A percentile compares a stretch with the other conserved stretches of the same genome.
These are phyloP conservation scores for Nitzschia palea DNA, from an alignment of 108 stramenopile genomes.

Conservation along the genomic window DNA sequence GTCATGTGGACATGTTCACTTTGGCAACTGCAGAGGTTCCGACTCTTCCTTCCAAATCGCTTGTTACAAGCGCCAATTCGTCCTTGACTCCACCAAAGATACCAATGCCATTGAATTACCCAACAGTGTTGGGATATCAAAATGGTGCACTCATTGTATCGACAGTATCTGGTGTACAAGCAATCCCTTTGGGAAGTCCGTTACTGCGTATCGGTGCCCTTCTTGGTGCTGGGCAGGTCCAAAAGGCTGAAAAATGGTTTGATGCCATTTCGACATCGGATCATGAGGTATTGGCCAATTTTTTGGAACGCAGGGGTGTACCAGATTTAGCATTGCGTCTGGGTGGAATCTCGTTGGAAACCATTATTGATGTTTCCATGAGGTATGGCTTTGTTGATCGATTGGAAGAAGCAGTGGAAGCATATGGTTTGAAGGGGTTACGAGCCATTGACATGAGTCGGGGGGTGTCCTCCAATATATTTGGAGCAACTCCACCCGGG, in stretches of 20 bases:
- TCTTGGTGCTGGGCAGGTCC: conserved; percentile 59
- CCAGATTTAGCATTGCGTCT: conserved; percentile 59
- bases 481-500: conserved; percentile 30
- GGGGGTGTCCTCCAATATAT: conserved; percentile 37
- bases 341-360: conserved; percentile 69
- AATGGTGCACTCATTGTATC: conserved; percentile 76
- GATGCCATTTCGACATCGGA: conserved; percentile 49
- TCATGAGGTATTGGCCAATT: conserved; percentile 68
- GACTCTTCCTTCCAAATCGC: conserved; percentile 13
- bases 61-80: conserved; percentile 4
- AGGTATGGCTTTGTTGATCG: conserved; percentile 58
- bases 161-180: conserved; percentile 55
- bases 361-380: conserved; percentile 69
- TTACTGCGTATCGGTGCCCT: conserved; percentile 73
- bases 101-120: conserved; percentile 60
- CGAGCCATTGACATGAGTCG: conserved; percentile 62
- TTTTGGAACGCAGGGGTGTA: conserved; percentile 73
- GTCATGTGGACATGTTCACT: conserved; percentile 66
- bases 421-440: conserved; percentile 50
- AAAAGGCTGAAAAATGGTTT: conserved; percentile 75
- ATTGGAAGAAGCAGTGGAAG: conserved; percentile 57
- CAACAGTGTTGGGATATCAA: conserved; percentile 73
- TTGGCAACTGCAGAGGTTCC: conserved; percentile 57
- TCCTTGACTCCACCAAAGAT: conserved; percentile 37
- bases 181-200: conserved; percentile 62